Percentiles rank a stretch among this genome's conserved stretches.
Conservation (phyloP, 2,329 filamentous ascomycete species). For the Neurospora crassa region DNA sequence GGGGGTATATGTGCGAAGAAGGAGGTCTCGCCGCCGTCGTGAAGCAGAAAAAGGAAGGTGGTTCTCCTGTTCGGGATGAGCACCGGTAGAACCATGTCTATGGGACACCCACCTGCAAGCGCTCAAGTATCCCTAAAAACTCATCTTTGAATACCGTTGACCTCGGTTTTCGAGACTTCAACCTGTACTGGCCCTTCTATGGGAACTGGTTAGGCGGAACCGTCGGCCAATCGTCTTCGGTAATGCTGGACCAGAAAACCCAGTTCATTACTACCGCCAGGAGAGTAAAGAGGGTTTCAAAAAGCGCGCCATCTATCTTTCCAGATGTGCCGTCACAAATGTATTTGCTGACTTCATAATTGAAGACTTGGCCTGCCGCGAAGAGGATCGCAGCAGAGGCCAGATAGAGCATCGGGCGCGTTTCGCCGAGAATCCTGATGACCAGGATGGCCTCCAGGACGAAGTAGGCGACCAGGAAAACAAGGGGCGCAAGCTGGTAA, state of each 20-base stretch:
- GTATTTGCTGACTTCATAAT: slow-evolving; percentile 85
- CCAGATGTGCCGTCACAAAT: slow-evolving; percentile 77
- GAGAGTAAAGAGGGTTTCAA: slow-evolving; percentile 87
- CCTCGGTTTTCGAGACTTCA: not conserved
- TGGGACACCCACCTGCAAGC: not conserved
- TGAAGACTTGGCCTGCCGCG: slow-evolving; percentile 88
- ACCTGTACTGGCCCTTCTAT: not conserved
- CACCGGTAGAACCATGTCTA: not conserved
- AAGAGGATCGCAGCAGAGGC: slow-evolving; percentile 67
- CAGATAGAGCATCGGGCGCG: slow-evolving; percentile 87
- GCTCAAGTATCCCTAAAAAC: not conserved
- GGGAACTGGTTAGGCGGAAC: slow-evolving; percentile 15
- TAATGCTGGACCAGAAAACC: slow-evolving; percentile 98
- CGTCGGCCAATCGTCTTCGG: slow-evolving; percentile 90
- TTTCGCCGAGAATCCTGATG: slow-evolving; percentile 75
- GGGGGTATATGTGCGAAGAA: not conserved
- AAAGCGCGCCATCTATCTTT: slow-evolving; percentile 86
- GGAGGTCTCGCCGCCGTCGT: not conserved
- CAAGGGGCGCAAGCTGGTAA: slow-evolving; percentile 79
- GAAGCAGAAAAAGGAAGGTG: not conserved
- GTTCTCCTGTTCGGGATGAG: not conserved
- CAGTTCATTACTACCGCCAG: slow-evolving; percentile 75
- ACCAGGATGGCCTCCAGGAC: slow-evolving; percentile 77
- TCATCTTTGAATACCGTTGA: not conserved
- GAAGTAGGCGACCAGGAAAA: slow-evolving; percentile 85